Base-by-base conservation (phyloP, 164 flowering plant genomes). In the Piper betle region DNA sequence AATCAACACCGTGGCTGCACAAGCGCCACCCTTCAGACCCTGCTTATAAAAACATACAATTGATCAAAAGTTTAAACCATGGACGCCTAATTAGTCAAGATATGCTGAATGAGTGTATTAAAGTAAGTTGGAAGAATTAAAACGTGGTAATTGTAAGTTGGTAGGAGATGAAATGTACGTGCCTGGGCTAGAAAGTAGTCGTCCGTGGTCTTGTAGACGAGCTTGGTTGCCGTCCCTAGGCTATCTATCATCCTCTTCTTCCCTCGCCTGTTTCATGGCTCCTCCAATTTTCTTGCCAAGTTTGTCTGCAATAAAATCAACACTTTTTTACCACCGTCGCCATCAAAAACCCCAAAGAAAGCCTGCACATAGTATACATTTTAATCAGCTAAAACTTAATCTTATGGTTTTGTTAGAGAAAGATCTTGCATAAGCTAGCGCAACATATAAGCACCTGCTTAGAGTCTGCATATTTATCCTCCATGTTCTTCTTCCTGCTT, bases 261-360 rank as follows among this genome's bases (percentile, higher is more conserved):
- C 69, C 9, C 17, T 60, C 18, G 2, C 5, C 61, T 64, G 38
- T 38, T 10, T 55, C 3, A 60, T 12, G 20, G 64, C 75, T 41
- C 64, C 64, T n/a, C 75, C 20, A 20, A 84, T 84, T 70, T 78
- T 81, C 52, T 62, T 77, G 13, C 78, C 85, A 25, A 84, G 57
- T 46, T 81, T 78, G 46, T 80, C 74, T 3, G 72, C 74, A 8
- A 69, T 84, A 64, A 62, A 75, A 20, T 84, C 82, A 1, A 80
- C 75, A 4, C 85, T 25, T 65, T 74, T 12, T 70, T 67, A n/a
- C 88, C 88, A 15, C 88, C 88, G 68, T 84, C 84, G 6, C 81
- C 79, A 71, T 82, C 87, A 39, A 77, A 66, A 13, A 82, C 84
- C 9, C 74, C 75, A 55, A 80, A 82, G 56, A 79, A 73, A 0